Conservation (phyloP, 352 stramenopile genomes). For the Elongisporangium anandrum region DNA sequence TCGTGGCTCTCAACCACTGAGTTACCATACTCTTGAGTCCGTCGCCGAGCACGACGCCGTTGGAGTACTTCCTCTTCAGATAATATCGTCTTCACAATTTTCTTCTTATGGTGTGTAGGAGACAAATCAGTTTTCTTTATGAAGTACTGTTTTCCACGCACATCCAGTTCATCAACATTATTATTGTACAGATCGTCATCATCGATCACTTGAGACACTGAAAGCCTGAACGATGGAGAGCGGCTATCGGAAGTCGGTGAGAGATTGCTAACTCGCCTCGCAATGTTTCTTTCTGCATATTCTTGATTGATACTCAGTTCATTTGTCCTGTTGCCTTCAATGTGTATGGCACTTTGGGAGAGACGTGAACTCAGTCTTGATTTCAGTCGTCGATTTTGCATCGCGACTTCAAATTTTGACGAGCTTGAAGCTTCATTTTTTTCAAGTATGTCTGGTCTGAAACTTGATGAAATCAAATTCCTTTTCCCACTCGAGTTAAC, state of each 20-base stretch:
- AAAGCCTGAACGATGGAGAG: not conserved
- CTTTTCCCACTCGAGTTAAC: constrained; percentile 2
- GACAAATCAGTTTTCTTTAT: not conserved
- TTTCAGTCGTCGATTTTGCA: not conserved
- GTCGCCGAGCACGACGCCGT: constrained; percentile 2
- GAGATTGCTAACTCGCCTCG: not conserved
- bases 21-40: not conserved
- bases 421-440: constrained; percentile 4
- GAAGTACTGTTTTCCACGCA: not conserved
- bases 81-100: constrained; percentile 29
- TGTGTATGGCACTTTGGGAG: not conserved
- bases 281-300: not conserved
- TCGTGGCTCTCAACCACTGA: not conserved
- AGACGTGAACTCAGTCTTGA: not conserved
- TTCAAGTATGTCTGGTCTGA: not conserved
- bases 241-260: not conserved
- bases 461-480: constrained; percentile 3
- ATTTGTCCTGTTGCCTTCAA: not conserved
- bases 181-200: not conserved
- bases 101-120: constrained; percentile 15
- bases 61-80: constrained; percentile 25
- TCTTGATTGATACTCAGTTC: not conserved
- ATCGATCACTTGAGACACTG: not conserved
- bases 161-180: constrained; percentile 1
- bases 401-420: constrained; percentile 7